phyloP scores from a whole-genome alignment of 1,284 basidiomycete species.

The Veloboletus limbatus region DNA sequence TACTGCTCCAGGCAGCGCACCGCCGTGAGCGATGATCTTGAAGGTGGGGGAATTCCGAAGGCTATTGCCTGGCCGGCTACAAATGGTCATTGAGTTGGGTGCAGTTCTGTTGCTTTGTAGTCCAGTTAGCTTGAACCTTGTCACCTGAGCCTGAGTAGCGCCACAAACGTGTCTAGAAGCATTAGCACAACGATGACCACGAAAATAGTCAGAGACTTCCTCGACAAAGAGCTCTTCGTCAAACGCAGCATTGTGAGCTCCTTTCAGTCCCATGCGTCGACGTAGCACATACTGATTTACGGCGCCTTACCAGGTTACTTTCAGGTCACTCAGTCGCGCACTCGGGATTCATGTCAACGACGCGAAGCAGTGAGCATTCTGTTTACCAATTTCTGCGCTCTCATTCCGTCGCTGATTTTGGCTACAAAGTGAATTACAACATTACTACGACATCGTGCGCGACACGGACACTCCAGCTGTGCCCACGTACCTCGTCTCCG shows the following conservation, averaged over 20 bases:
- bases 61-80: too few species aligned
- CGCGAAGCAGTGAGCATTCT: slow-evolving; percentile 60
- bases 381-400: background rate
- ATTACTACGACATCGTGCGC: slow-evolving; percentile 45
- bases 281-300: background rate
- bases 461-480: slow-evolving; percentile 42
- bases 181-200: slow-evolving; percentile 42
- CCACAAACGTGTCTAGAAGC: slow-evolving; percentile 6
- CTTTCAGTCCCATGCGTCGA: background rate
- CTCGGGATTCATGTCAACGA: slow-evolving; percentile 66
- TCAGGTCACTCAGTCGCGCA: slow-evolving; percentile 65
- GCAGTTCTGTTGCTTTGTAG: too few species aligned
- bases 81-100: too few species aligned
- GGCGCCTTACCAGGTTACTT: slow-evolving; percentile 56
- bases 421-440: slow-evolving; percentile 54
- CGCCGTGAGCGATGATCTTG: too few species aligned
- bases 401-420: background rate
- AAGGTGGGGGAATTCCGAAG: too few species aligned
- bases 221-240: slow-evolving; percentile 62
- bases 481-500: slow-evolving; percentile 69
- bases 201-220: slow-evolving; percentile 47
- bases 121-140: too few species aligned
- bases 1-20: too few species aligned
- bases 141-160: too few species aligned
- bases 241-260: slow-evolving; percentile 57